A percentile compares a stretch with the other conserved stretches of the same genome.
phyloP scores from a whole-genome alignment of 805 yeast genomes.

The Saturnispora bothae region DNA sequence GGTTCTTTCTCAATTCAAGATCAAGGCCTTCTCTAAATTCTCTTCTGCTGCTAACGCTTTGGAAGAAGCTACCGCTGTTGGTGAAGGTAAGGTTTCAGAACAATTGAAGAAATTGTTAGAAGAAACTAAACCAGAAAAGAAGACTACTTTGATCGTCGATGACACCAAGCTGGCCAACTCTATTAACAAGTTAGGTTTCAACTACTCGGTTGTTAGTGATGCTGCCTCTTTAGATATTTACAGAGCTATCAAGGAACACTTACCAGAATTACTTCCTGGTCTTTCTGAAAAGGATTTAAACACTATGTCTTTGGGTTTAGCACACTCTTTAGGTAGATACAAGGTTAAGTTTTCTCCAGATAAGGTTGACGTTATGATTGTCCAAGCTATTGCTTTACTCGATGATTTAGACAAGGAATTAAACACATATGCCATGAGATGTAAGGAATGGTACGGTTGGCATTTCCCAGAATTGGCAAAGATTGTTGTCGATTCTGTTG shows the following conservation, averaged over 20 bases:
- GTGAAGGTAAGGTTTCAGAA: conserved; percentile 88
- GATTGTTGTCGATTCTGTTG: conserved; percentile 90
- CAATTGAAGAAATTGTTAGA: conserved; percentile 70
- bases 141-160: conserved; percentile 78
- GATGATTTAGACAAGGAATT: conserved; percentile 98
- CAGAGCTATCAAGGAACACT: conserved; percentile 89
- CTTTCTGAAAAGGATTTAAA: conserved; percentile 72
- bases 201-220: conserved; percentile 84
- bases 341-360: conserved; percentile 96
- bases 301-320: conserved; percentile 96
- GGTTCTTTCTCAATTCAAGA: conserved; percentile 82
- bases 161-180: conserved; percentile 95
- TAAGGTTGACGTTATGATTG: conserved; percentile 98
- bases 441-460: conserved; percentile 98
- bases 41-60: conserved; percentile 90
- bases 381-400: conserved; percentile 94
- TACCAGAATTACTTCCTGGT: conserved; percentile 93
- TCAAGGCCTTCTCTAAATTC: conserved; percentile 92
- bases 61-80: conserved; percentile 85
- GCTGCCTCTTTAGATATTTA: conserved; percentile 89
- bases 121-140: conserved; percentile 69
- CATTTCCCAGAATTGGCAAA: conserved; percentile 99
- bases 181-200: conserved; percentile 85
- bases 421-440: conserved; percentile 95
- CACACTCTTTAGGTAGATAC: conserved; percentile 97